Evolutionary conservation across 2,329 filamentous ascomycete genomes (phyloP), one percentile per base, ranked within the genome.

Genomic region (Colletotrichum sp.): DNA sequence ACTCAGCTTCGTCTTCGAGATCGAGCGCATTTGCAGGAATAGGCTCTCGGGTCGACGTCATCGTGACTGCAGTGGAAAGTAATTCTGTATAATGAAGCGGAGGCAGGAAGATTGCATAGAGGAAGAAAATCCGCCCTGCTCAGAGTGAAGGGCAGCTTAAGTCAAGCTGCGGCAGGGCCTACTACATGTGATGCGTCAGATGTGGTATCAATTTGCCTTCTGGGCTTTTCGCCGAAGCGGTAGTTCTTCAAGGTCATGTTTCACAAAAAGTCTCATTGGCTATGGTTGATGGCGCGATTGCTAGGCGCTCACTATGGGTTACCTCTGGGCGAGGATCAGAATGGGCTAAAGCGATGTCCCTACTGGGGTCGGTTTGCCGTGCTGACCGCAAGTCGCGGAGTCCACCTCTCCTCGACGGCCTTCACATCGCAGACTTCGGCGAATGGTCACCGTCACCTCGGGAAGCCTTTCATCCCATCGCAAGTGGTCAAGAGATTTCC

Each of bases 101-200:
- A n/a, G 13, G 11, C 12, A 19, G 6, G 5, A 8, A 64, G 3
- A 27, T 36, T 22, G 5, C 3, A 1, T 4, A 15, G 30, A 16
- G 13, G 4, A 3, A 19, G 2, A 25, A 0, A 3, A 3, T 25
- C 2, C 8, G 6, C 8, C 6, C 13, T 27, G 19, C 13, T 16
- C 5, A 22, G n/a, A 25, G 32, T 15, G n/a, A 39, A 64, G 2
- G 30, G 12, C 9, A n/a, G 12, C 29, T 64, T 34, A 39, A 27
- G 22, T 12, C 7, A 5, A 64, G 8, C 19, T 64, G 19, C 4
- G 3, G n/a, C 12, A 39, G 0, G 19, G 19, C 30, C 32, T 19
- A 2, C 5, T 39, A 32, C 19, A 27, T 64, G 32, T 13, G 61
- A 63, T 63, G 30, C 61, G 16, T 32, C n/a, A 34, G 13, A 63